Conservation (phyloP, 768 basidiomycete species). For the Naganishia antarctica region DNA sequence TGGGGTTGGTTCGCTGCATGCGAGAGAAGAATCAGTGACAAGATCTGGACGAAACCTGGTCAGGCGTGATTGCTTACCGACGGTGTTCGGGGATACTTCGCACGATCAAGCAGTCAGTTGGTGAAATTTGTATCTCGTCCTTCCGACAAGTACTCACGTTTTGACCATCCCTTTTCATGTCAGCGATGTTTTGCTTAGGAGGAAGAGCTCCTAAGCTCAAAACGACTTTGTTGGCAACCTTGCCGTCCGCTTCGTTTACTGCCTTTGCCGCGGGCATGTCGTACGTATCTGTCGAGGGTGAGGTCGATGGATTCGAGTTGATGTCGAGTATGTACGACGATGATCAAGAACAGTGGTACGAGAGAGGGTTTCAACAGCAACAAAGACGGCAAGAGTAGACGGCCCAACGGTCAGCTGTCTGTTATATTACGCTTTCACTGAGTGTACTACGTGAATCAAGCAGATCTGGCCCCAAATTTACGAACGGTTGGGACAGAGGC, state of each 20-base stretch:
- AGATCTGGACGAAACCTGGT: no score
- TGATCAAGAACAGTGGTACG: no score
- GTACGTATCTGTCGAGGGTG: neutral
- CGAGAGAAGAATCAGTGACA: no score
- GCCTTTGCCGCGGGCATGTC: slow-evolving; percentile 23
- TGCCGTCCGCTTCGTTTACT: slow-evolving; percentile 22
- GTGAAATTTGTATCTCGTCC: slow-evolving; percentile 4
- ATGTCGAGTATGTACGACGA: neutral
- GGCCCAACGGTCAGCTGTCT: no score
- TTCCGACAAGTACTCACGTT: slow-evolving; percentile 39
- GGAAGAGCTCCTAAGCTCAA: slow-evolving; percentile 51
- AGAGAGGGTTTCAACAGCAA: no score
- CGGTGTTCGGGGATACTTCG: slow-evolving; percentile 49
- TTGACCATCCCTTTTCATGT: slow-evolving; percentile 40
- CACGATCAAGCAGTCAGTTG: slow-evolving; percentile 1
- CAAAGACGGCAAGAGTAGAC: no score
- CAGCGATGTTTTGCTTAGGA: slow-evolving; percentile 49
- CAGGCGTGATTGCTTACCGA: no score
- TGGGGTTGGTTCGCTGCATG: slow-evolving; percentile 39
- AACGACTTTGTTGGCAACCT: slow-evolving; percentile 30
- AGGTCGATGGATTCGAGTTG: neutral
- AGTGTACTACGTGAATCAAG: no score
- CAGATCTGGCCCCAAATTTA: no score
- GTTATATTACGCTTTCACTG: no score
- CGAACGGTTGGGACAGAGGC: no score